phyloP scores from a whole-genome alignment of 768 basidiomycete genomes.

The Rhizopogon sp. region DNA sequence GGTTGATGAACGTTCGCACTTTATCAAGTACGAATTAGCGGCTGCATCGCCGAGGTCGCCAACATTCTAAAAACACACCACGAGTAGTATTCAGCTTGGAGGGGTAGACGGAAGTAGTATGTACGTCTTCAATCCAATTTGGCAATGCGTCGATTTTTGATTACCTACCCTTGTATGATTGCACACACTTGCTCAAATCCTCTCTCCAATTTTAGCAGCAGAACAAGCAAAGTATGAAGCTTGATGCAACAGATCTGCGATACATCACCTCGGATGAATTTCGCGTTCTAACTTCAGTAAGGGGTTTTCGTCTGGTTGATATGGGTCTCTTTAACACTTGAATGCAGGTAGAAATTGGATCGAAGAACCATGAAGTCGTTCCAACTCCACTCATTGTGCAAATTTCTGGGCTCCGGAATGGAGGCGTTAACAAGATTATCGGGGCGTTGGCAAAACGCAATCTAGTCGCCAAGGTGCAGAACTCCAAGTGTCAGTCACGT shows the following conservation, averaged over 20 bases:
- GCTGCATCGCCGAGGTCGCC: neutral
- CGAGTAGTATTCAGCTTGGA: neutral
- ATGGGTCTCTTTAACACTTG: neutral
- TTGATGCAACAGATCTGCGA: conserved; percentile 91
- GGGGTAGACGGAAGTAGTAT: neutral
- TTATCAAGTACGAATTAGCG: neutral
- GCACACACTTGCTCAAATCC: neutral
- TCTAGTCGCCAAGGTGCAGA: conserved; percentile 84
- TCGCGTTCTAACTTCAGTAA: conserved; percentile 89
- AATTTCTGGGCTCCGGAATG: conserved; percentile 87
- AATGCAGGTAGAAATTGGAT: conserved; percentile 89
- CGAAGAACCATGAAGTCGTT: conserved; percentile 96
- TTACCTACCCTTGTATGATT: neutral
- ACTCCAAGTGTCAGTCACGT: conserved; percentile 71
- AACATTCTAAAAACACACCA: neutral
- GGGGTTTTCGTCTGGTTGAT: conserved; percentile 3
- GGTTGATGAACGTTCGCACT: neutral
- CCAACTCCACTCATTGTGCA: conserved; percentile 86
- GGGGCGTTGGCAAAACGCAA: conserved; percentile 90
- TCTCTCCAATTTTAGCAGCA: neutral
- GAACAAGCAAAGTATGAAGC: conserved; percentile 56
- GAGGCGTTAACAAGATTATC: conserved; percentile 90
- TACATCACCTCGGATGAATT: conserved; percentile 93
- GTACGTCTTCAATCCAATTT: neutral
- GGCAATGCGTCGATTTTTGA: neutral